Conservation (phyloP, 1,284 basidiomycete species). For the Bjerkandera adusta region DNA sequence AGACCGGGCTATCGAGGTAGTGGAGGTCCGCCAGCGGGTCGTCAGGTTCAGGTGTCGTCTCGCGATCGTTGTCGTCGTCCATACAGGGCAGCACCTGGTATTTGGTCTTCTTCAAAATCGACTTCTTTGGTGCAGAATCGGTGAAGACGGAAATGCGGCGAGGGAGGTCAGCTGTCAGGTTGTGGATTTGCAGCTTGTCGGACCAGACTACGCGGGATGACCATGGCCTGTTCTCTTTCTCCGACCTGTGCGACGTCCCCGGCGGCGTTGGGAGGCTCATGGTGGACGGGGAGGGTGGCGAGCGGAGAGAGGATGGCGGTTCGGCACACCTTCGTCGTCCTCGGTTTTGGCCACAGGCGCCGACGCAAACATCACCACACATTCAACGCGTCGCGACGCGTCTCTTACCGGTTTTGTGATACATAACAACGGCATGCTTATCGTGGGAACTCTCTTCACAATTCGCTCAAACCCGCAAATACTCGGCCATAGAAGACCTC, state of each 20-base stretch:
- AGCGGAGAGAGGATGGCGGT: not conserved
- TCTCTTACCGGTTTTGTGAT: too few relatives aligned
- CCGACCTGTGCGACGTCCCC: constrained; percentile 49
- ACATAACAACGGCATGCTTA: too few relatives aligned
- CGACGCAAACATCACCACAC: too few relatives aligned
- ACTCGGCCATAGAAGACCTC: too few relatives aligned
- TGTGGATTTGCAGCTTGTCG: constrained; percentile 51
- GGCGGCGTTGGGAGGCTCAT: constrained; percentile 60
- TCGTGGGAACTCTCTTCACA: too few relatives aligned
- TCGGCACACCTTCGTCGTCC: too few relatives aligned
- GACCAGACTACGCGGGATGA: constrained; percentile 57
- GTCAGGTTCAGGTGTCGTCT: constrained; percentile 67
- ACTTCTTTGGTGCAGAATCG: constrained; percentile 47
- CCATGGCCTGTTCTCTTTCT: constrained; percentile 45
- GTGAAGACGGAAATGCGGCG: constrained; percentile 25
- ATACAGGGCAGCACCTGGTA: constrained; percentile 44
- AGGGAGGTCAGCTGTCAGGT: constrained; percentile 37
- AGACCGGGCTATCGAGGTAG: constrained; percentile 62
- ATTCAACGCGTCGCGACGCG: too few relatives aligned
- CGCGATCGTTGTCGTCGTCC: constrained; percentile 48
- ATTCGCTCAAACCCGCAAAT: too few relatives aligned
- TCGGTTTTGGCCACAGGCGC: too few relatives aligned
- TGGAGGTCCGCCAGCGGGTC: constrained; percentile 60
- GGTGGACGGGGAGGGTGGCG: not conserved
- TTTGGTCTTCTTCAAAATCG: constrained; percentile 59